phyloP scores from a whole-genome alignment of 106 monocot species.

The Chionographis japonica region DNA sequence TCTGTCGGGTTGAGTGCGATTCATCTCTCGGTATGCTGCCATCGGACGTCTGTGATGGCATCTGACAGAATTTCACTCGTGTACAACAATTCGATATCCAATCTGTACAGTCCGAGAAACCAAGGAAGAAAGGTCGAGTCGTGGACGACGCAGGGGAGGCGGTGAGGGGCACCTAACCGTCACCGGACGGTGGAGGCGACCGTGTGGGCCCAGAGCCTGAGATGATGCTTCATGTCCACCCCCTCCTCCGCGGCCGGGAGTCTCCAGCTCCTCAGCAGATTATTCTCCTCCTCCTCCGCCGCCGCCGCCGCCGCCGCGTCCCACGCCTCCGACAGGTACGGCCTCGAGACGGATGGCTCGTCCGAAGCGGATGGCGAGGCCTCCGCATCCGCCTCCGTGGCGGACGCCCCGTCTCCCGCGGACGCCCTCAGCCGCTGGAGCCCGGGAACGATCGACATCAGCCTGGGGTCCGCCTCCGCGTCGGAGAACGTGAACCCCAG shows the following conservation, averaged over 20 bases:
- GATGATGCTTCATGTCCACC: conserved; percentile 37
- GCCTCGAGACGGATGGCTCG: conserved; percentile 21
- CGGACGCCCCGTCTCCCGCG: background rate
- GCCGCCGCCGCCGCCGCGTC: conserved; percentile 7
- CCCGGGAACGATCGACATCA: conserved; percentile 64
- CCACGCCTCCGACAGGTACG: conserved; percentile 83
- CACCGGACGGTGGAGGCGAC: conserved; percentile 33
- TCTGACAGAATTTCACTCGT: too few species aligned
- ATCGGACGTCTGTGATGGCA: too few species aligned
- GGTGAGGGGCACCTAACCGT: conserved; percentile 7
- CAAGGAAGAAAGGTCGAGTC: too few species aligned
- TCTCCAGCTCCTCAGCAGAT: conserved; percentile 37
- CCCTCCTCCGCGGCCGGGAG: conserved; percentile 30
- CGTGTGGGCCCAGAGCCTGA: conserved; percentile 42
- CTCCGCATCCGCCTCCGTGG: background rate
- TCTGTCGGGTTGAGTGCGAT: too few species aligned
- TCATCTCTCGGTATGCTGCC: too few species aligned
- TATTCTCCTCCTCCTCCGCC: conserved; percentile 19
- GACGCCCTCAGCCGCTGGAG: conserved; percentile 23
- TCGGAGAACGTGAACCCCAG: conserved; percentile 72
- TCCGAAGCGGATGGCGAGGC: background rate
- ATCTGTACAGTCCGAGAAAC: too few species aligned
- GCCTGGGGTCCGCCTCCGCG: conserved; percentile 38
- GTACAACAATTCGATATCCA: too few species aligned
- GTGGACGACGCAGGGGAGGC: conserved; percentile 20